These are phyloP conservation scores for Xylariaceae sp. DNA, from an alignment of 2,329 filamentous ascomycete species.

Conservation along the genomic window DNA sequence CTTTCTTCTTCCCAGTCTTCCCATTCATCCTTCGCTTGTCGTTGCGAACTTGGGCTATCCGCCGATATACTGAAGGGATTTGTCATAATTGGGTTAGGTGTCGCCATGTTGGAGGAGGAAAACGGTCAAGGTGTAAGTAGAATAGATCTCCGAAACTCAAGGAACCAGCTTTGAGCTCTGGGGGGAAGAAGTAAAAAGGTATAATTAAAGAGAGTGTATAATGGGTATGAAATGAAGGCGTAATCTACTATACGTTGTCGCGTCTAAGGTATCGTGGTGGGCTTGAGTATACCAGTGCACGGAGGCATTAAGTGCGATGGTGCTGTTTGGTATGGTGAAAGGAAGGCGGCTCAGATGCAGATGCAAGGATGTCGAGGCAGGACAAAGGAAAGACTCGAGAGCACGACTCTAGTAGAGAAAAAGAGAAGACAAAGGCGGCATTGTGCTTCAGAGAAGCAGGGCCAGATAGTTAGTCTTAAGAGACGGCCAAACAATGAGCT, in stretches of 20 bases:
- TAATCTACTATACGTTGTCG: neutral
- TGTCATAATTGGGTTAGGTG: constrained; percentile 11
- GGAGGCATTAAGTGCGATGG: neutral
- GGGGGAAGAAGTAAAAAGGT: neutral
- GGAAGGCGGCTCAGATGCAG: neutral
- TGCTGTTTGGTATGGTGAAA: neutral
- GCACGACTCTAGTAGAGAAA: constrained; percentile 1
- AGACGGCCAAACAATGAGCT: constrained; percentile 2
- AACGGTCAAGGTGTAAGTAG: constrained; percentile 1
- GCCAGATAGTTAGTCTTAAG: constrained; percentile 9
- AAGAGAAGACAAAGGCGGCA: constrained; percentile 7
- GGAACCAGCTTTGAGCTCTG: constrained; percentile 23
- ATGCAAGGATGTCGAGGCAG: neutral
- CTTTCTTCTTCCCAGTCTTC: constrained; percentile 28
- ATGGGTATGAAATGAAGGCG: neutral
- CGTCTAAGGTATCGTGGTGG: neutral
- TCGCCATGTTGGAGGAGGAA: constrained; percentile 18
- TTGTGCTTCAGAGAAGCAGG: constrained; percentile 9
- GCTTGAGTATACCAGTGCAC: neutral
- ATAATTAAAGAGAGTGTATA: neutral
- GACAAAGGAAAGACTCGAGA: constrained; percentile 6
- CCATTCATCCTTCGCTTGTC: constrained; percentile 25
- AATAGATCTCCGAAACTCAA: constrained; percentile 20
- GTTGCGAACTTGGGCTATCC: constrained; percentile 9
- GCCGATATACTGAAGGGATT: constrained; percentile 16